phyloP scores from a whole-genome alignment of 2,329 filamentous ascomycete species.

The Verticillium dahliae region DNA sequence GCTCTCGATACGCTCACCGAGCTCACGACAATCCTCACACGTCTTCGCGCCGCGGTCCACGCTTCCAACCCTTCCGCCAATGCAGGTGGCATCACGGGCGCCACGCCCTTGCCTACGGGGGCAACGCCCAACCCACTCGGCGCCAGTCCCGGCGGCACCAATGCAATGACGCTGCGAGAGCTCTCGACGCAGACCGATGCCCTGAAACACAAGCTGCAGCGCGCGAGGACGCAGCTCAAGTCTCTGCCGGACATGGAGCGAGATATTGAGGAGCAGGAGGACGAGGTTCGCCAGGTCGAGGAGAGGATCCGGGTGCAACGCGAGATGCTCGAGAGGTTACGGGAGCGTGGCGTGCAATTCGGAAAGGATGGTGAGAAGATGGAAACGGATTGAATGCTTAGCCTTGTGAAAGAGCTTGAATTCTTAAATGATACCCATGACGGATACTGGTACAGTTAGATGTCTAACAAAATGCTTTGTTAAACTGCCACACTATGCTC shows the following conservation, averaged over 20 bases:
- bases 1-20: slow-evolving; percentile 81
- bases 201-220: slow-evolving; percentile 77
- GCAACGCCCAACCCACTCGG: slow-evolving; percentile 20
- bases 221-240: slow-evolving; percentile 61
- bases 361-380: slow-evolving; percentile 32
- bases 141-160: slow-evolving; percentile 21
- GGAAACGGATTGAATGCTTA: slow-evolving; percentile 22
- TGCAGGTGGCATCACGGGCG: slow-evolving; percentile 30
- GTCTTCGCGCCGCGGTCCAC: slow-evolving; percentile 52
- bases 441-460: too few species aligned
- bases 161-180: slow-evolving; percentile 56
- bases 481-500: too few species aligned
- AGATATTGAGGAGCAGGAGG: slow-evolving; percentile 60
- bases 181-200: slow-evolving; percentile 71
- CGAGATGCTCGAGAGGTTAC: slow-evolving; percentile 47
- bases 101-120: slow-evolving; percentile 23
- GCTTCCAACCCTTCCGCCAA: slow-evolving; percentile 20
- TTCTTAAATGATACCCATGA: neutral
- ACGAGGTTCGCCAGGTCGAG: slow-evolving; percentile 63
- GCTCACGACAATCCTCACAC: slow-evolving; percentile 69
- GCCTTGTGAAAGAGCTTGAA: neutral
- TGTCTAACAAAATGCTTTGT: neutral
- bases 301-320: slow-evolving; percentile 56
- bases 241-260: slow-evolving; percentile 65
- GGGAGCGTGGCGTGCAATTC: slow-evolving; percentile 39